Base-by-base conservation (phyloP, 139 green algal genomes). In the Penium margaritaceum region DNA sequence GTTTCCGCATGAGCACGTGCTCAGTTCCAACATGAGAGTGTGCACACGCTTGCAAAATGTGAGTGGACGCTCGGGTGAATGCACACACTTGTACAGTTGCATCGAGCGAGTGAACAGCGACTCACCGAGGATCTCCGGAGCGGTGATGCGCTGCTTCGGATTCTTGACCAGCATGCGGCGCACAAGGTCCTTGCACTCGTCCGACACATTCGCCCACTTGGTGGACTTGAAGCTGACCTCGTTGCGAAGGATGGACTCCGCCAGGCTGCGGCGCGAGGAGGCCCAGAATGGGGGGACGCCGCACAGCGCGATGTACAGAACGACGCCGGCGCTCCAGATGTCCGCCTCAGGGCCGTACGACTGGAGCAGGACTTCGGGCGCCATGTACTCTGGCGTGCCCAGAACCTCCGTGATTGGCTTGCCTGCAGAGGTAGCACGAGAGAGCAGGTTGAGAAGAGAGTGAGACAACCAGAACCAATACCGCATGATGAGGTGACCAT, bases 131-230 rank as follows among this genome's bases (percentile, higher is more conserved):
- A 60, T 60, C 51, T 60, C 24, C 29, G 30, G 51, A 24, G 24
- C 29, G 24, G 51, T 34, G 51, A 60, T 60, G 12, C 51, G 51
- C n/a, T 60, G 24, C n/a, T 27, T n/a, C 12, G 51, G 51, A 19
- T 60, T 60, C 51, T 60, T 60, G 24, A 24, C 51, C 0, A 60
- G 51, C 51, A 60, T 60, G 5, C 51, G 51, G 51, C 51, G 24
- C 29, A 60, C 30, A n/a, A 60, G 51, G 30, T 60, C 24, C 51
- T 60, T 60, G 51, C 51, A 60, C 46, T 58, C 46, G 46, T 58
- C 46, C 3, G 46, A 58, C 27, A 58, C 14, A 24, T 58, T 21
- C 46, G 46, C 46, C 46, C 46, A 58, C 46, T 58, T 58, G 7
- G 46, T n/a, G 21, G 46, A 58, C 14, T 19, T 14, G 14, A 58